Evolutionary conservation across 306 rosid genomes (phyloP).

Genomic region (Trifolium repens): DNA sequence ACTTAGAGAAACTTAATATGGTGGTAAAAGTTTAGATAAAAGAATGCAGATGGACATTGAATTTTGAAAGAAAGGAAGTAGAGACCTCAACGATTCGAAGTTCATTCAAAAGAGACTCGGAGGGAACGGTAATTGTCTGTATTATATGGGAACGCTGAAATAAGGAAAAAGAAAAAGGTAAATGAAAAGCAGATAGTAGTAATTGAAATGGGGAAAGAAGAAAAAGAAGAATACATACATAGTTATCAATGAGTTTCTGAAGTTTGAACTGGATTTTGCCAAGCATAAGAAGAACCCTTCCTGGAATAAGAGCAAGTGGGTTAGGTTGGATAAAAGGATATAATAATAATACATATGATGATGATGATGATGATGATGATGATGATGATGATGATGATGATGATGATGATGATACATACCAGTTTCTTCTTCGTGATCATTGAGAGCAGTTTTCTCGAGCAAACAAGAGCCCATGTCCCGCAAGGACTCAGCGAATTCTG

Average conservation of each 20-base stretch:
- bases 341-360: slow-evolving; percentile 3
- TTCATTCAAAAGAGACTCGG: slow-evolving; percentile 95
- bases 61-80: slow-evolving; percentile 19
- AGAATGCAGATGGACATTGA: neutral
- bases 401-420: slow-evolving; percentile 44
- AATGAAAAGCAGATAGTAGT: neutral
- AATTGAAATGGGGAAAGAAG: slow-evolving; percentile 10
- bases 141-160: slow-evolving; percentile 88
- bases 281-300: slow-evolving; percentile 74
- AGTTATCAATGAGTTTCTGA: slow-evolving; percentile 81
- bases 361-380: neutral
- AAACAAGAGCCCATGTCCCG: slow-evolving; percentile 91
- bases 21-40: neutral
- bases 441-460: slow-evolving; percentile 91
- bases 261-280: slow-evolving; percentile 85
- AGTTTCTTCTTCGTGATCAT: slow-evolving; percentile 88
- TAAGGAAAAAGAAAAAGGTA: neutral
- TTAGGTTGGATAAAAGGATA: neutral
- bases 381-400: slow-evolving; percentile 36
- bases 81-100: slow-evolving; percentile 90
- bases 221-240: slow-evolving; percentile 59
- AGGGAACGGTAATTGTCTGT: slow-evolving; percentile 89
- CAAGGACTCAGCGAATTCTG: slow-evolving; percentile 89
- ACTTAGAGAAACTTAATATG: slow-evolving; percentile 21
- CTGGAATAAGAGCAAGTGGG: slow-evolving; percentile 47